phyloP scores from a whole-genome alignment of 2,329 filamentous ascomycete genomes.

The Botrytis galanthina region DNA sequence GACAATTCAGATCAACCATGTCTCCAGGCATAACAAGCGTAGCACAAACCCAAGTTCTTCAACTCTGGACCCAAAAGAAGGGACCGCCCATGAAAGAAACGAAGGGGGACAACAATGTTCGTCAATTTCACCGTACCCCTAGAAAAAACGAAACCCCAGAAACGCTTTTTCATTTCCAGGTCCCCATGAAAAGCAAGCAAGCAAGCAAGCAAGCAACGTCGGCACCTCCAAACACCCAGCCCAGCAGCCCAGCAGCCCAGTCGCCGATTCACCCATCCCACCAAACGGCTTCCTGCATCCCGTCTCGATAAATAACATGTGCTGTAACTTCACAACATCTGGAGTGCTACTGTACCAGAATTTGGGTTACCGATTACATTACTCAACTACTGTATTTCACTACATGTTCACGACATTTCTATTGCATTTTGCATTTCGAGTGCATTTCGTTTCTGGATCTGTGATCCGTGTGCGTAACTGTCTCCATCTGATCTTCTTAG shows the following conservation, averaged over 20 bases:
- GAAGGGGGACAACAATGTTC: neutral
- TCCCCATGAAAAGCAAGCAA: neutral
- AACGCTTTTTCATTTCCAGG: neutral
- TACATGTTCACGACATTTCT: neutral
- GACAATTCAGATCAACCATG: neutral
- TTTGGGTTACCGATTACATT: neutral
- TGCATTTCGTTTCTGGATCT: neutral
- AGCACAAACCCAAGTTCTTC: neutral
- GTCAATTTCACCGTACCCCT: neutral
- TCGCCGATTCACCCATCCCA: constrained; percentile 18
- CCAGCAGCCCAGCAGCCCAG: constrained; percentile 15
- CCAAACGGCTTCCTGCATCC: constrained; percentile 21
- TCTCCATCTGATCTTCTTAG: constrained; percentile 12
- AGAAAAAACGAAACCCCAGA: neutral
- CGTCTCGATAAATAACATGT: constrained; percentile 20
- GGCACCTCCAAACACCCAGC: neutral
- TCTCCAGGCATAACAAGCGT: neutral
- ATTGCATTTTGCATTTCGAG: neutral
- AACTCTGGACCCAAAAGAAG: neutral
- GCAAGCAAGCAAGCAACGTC: neutral
- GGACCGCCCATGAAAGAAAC: neutral
- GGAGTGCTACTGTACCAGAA: constrained; percentile 1
- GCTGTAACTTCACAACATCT: constrained; percentile 15
- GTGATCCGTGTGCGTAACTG: neutral
- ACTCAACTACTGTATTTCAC: neutral